Conservation (phyloP, 208 protist species). For the Porcisia deanei region DNA sequence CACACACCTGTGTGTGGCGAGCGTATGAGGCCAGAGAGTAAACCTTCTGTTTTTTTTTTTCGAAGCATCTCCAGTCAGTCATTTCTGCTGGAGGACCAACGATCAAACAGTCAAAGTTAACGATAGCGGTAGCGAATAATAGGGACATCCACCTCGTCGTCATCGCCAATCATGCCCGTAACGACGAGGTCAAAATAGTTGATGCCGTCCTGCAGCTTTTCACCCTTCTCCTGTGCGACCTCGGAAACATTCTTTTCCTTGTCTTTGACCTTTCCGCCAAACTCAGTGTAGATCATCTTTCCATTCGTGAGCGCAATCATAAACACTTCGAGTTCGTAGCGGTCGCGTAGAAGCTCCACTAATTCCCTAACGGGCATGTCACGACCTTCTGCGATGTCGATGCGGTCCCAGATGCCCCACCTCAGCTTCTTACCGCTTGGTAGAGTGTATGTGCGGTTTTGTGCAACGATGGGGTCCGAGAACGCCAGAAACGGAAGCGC, state of each 20-base stretch:
- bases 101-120: neutral
- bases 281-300: constrained; percentile 86
- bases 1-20: no score
- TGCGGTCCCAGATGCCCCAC: constrained; percentile 97
- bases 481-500: constrained; percentile 97
- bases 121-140: constrained; percentile 70
- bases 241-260: constrained; percentile 62
- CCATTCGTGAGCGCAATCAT: constrained; percentile 90
- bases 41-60: no score
- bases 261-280: constrained; percentile 78
- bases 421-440: constrained; percentile 54
- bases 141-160: constrained; percentile 83
- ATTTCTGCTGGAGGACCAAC: no score
- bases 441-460: constrained; percentile 49
- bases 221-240: constrained; percentile 61
- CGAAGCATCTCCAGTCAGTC: no score
- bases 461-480: constrained; percentile 93
- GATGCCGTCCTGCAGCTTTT: constrained; percentile 52
- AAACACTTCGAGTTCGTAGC: constrained; percentile 92
- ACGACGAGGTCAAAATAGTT: constrained; percentile 77
- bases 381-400: constrained; percentile 94
- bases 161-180: constrained; percentile 75
- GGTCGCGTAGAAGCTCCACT: constrained; percentile 80
- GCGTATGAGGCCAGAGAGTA: no score
- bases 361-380: constrained; percentile 95